These are phyloP conservation scores for Psophocarpus tetragonolobus DNA, from an alignment of 306 rosid species.

Conservation along the genomic window DNA sequence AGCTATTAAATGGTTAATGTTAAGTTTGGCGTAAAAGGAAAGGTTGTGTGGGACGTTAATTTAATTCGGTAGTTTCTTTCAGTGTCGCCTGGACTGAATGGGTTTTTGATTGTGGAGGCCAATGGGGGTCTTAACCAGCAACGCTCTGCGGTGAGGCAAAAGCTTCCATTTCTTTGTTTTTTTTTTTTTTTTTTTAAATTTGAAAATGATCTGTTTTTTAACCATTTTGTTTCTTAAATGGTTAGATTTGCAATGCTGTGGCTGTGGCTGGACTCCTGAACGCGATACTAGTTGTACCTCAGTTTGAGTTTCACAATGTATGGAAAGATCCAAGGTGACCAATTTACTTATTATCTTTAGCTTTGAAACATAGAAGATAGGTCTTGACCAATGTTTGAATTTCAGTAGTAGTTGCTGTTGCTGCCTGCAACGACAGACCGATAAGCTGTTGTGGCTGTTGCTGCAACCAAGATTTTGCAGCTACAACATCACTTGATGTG, in stretches of 20 bases:
- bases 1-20: constrained; percentile 1
- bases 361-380: constrained; percentile 19
- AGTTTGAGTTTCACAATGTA: constrained; percentile 81
- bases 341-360: constrained; percentile 11
- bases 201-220: constrained; percentile 8
- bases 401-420: background rate
- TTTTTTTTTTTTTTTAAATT: too few relatives aligned
- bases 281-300: constrained; percentile 84
- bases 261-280: constrained; percentile 96
- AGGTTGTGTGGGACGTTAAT: background rate
- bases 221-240: constrained; percentile 2
- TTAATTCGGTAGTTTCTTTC: constrained; percentile 35
- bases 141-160: constrained; percentile 74
- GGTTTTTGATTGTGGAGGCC: constrained; percentile 88
- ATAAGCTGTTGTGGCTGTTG: background rate
- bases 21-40: background rate
- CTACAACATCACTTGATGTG: background rate
- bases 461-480: background rate
- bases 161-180: background rate
- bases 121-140: constrained; percentile 99
- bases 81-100: constrained; percentile 60
- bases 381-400: background rate
- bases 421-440: background rate
- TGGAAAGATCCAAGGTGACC: constrained; percentile 92
- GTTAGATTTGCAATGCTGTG: constrained; percentile 94